A percentile compares a stretch with the other conserved stretches of the same genome.
Conservation (phyloP, 192 early-diverging fungal genomes). For the Linnemannia elongata region DNA sequence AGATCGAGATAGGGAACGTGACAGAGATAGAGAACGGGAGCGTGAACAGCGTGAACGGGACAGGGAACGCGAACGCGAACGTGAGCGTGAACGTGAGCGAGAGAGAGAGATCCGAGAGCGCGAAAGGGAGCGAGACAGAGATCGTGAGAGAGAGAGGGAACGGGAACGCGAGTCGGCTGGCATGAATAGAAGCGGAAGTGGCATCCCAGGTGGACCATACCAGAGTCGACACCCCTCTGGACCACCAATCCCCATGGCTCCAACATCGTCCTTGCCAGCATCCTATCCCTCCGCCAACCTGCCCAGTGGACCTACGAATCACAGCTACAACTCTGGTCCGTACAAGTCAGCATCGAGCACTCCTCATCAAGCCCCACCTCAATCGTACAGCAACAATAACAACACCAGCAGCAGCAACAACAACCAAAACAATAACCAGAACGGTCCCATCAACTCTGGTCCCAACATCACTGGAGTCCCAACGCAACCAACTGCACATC, state of each 20-base stretch:
- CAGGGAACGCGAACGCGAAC: constrained; percentile 38
- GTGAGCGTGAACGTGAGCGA: constrained; percentile 37
- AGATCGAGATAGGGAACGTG: constrained; percentile 15
- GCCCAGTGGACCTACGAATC: background rate
- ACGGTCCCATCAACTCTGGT: background rate
- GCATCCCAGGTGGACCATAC: constrained; percentile 13
- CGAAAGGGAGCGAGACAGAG: constrained; percentile 27
- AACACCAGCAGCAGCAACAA: constrained; percentile 2
- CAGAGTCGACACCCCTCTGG: constrained; percentile 19
- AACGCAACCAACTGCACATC: constrained; percentile 36
- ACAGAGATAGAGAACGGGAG: constrained; percentile 19
- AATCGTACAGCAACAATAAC: constrained; percentile 10
- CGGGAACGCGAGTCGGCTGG: constrained; percentile 4
- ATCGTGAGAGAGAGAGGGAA: constrained; percentile 38
- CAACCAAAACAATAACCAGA: background rate
- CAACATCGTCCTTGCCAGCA: background rate
- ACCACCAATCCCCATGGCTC: background rate
- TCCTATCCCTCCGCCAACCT: constrained; percentile 20
- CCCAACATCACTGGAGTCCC: constrained; percentile 3
- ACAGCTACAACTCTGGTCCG: constrained; percentile 24
- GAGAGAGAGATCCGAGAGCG: constrained; percentile 12
- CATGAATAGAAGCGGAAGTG: background rate
- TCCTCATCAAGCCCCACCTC: constrained; percentile 7
- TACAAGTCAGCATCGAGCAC: constrained; percentile 22
- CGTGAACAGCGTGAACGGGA: constrained; percentile 31